These are phyloP conservation scores for Colletotrichum tanaceti DNA, from an alignment of 2,329 filamentous ascomycete species.

Conservation along the genomic window DNA sequence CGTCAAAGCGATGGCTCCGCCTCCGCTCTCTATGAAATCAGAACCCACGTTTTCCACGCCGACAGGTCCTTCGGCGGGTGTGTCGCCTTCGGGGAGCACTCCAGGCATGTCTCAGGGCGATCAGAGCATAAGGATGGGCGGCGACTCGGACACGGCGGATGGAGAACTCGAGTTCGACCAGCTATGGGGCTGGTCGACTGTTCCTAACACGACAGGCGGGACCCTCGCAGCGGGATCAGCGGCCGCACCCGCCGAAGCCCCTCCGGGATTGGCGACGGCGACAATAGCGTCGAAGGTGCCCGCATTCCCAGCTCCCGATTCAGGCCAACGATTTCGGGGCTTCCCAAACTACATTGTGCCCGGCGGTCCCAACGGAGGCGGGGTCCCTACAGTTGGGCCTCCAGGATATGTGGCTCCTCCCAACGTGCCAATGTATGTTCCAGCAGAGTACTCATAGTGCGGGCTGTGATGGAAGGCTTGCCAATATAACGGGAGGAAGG, in stretches of 20 bases:
- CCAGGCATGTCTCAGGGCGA: constrained; percentile 38
- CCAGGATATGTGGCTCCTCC: constrained; percentile 16
- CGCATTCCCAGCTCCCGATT: constrained; percentile 19
- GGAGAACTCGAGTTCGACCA: constrained; percentile 53
- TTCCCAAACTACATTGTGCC: constrained; percentile 23
- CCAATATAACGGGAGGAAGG: neutral
- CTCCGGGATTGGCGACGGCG: neutral
- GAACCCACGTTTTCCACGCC: constrained; percentile 32
- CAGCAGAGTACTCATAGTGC: constrained; percentile 33
- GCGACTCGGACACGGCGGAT: constrained; percentile 45
- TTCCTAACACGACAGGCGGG: neutral
- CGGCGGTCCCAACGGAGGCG: constrained; percentile 16
- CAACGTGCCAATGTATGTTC: constrained; percentile 34
- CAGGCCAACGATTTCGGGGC: constrained; percentile 13
- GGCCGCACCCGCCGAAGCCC: neutral
- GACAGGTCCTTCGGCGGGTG: constrained; percentile 24
- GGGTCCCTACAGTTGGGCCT: constrained; percentile 1
- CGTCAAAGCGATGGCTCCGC: constrained; percentile 32
- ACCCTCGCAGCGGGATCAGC: neutral
- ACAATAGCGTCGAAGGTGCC: constrained; percentile 9
- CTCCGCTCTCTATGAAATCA: constrained; percentile 35
- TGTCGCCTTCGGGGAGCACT: constrained; percentile 39
- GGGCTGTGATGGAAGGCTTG: neutral
- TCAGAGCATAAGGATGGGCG: constrained; percentile 30
- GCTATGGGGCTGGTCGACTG: constrained; percentile 47